Evolutionary conservation across 1,284 basidiomycete genomes (phyloP), one percentile per base, ranked within the genome.

Genomic region (Sporisorium reilianum): DNA sequence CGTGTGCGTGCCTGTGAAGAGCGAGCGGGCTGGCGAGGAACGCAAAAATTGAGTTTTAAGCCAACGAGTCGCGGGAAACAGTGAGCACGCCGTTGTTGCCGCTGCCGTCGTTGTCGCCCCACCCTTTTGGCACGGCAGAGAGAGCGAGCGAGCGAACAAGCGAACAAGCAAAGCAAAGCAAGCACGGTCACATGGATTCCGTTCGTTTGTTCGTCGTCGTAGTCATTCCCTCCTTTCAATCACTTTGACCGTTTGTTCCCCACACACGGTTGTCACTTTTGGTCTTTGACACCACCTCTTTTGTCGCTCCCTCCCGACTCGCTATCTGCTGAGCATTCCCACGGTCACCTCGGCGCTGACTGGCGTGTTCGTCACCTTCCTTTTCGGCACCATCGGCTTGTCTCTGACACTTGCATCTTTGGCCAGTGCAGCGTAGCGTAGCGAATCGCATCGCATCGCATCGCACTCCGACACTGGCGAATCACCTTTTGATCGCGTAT

Each of bases 341-440:
- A 45, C 3, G 5, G 23, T 26, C 12, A 6, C 26, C 9, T 20
- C 28, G 28, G n/a, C 46, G 30, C 28, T 30, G 20, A 18, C 28
- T 16, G 26, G 45, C 38, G 22, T 55, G 46, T 26, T 20, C 44
- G 30, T 52, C 45, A 32, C 52, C 14, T 53, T 48, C 38, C 28
- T 52, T 25, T n/a, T 28, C 34, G 20, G 16, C 54, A 46, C 16
- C 23, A 23, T 60, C 64, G 64, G 64, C 57, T 66, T 32, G 38
- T 41, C 34, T 56, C 58, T 54, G 58, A 61, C 38, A n/a, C n/a
- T 46, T 36, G 5, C 23, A 6, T 28, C 8, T 25, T 46, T n/a
- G n/a, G n/a, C n/a, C n/a, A n/a, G n/a, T n/a, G n/a, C n/a, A 16
- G 52, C 48, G 30, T 30, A 30, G 28, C 28, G 28, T 30, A n/a